A percentile compares a stretch with the other conserved stretches of the same genome.
Conservation (phyloP, 1,284 basidiomycete genomes). For the Cryptococcus sp. region DNA sequence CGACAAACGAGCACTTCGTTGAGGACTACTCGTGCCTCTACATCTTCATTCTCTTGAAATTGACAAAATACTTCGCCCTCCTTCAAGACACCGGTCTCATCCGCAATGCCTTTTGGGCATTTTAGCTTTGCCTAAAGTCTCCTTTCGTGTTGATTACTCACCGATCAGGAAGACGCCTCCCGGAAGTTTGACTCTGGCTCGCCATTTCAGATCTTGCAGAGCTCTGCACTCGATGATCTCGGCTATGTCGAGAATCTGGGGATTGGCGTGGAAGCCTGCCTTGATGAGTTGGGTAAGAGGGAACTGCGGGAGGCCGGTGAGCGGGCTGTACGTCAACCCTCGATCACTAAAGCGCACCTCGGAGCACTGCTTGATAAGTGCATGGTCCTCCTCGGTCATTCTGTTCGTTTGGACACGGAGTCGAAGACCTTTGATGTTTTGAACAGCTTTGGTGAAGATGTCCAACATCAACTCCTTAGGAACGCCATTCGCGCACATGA, state of each 20-base stretch:
- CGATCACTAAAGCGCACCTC: slow-evolving; percentile 20
- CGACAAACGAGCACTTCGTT: slow-evolving; percentile 47
- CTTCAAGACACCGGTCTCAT: slow-evolving; percentile 43
- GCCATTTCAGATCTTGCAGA: slow-evolving; percentile 53
- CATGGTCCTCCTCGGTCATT: slow-evolving; percentile 29
- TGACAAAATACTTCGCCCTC: slow-evolving; percentile 53
- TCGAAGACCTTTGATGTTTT: slow-evolving; percentile 36
- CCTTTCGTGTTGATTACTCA: slow-evolving; percentile 13
- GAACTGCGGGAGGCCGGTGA: slow-evolving; percentile 29
- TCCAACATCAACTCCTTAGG: slow-evolving; percentile 39
- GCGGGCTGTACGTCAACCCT: neutral
- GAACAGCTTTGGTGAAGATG: slow-evolving; percentile 41
- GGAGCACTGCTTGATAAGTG: slow-evolving; percentile 25
- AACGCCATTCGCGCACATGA: slow-evolving; percentile 49
- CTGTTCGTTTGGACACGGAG: slow-evolving; percentile 23
- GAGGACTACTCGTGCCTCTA: slow-evolving; percentile 30
- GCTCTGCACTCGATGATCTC: slow-evolving; percentile 44
- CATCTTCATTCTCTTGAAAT: slow-evolving; percentile 39
- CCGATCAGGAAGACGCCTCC: slow-evolving; percentile 49
- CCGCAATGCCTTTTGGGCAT: slow-evolving; percentile 38
- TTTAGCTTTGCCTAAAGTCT: too few species aligned
- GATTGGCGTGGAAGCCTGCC: slow-evolving; percentile 44
- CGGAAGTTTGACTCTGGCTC: slow-evolving; percentile 42
- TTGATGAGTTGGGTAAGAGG: slow-evolving; percentile 41
- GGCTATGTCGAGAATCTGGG: slow-evolving; percentile 46